Evolutionary conservation across 805 yeast species (phyloP).

Genomic region (Starmerella sp.): DNA sequence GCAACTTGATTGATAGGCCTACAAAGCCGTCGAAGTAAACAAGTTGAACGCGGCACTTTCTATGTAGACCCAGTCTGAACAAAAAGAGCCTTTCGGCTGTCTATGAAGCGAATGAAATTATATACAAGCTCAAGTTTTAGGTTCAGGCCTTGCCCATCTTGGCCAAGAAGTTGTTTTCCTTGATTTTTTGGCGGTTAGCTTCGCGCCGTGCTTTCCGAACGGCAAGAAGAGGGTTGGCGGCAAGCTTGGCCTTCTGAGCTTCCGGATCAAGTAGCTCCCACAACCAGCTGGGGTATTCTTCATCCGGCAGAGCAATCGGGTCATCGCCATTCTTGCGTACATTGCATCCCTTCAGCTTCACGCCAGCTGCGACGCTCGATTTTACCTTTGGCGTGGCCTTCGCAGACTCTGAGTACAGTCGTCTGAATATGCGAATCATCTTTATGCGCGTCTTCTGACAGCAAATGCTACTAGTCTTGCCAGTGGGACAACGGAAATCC

Average conservation of each 20-base stretch:
- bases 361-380: constrained; percentile 33
- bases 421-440: constrained; percentile 11
- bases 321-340: constrained; percentile 73
- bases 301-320: constrained; percentile 76
- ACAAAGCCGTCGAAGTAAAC: not conserved
- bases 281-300: constrained; percentile 88
- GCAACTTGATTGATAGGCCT: constrained; percentile 11
- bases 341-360: constrained; percentile 61
- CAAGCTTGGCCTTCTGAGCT: constrained; percentile 46
- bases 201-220: constrained; percentile 63
- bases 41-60: not conserved
- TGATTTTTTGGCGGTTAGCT: constrained; percentile 57
- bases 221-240: constrained; percentile 48
- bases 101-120: not conserved
- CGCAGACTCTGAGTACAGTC: constrained; percentile 17
- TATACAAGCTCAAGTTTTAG: not conserved
- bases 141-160: constrained; percentile 33
- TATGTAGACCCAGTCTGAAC: no score
- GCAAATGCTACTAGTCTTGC: not conserved
- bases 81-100: no score
- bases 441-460: not conserved
- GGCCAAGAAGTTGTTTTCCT: constrained; percentile 65
- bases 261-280: constrained; percentile 72
- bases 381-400: constrained; percentile 30
- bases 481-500: not conserved